Conservation (phyloP, 352 stramenopile genomes). For the Plasmopara viticola region DNA sequence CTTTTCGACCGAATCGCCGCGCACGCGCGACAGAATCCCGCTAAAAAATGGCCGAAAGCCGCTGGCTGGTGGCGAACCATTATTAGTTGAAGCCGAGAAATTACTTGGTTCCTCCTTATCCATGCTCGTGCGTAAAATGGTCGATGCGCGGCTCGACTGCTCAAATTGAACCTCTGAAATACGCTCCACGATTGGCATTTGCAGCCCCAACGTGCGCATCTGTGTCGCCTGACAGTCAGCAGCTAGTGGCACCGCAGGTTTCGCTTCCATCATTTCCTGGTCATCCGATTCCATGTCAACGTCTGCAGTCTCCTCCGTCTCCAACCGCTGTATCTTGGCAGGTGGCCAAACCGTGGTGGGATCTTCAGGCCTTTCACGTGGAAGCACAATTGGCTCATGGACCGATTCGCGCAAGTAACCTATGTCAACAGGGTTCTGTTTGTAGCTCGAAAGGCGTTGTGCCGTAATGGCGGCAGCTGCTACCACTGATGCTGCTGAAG, state of each 20-base stretch:
- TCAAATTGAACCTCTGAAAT: conserved; percentile 28
- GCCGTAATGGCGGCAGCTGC: conserved; percentile 29
- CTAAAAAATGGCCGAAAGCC: conserved; percentile 35
- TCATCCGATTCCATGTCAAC: conserved; percentile 34
- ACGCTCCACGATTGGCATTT: conserved; percentile 25
- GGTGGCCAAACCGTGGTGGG: conserved; percentile 19
- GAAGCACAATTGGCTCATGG: conserved; percentile 6
- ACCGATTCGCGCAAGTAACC: conserved; percentile 60
- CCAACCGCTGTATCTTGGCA: conserved; percentile 26
- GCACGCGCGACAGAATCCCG: conserved; percentile 34
- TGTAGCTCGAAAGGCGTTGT: conserved; percentile 57
- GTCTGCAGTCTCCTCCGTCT: conserved; percentile 26
- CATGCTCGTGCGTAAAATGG: conserved; percentile 15
- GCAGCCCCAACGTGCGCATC: conserved; percentile 8
- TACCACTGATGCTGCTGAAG: conserved; percentile 31
- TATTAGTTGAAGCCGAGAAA: background rate
- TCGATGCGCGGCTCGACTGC: conserved; percentile 24
- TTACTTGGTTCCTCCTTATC: conserved; percentile 17
- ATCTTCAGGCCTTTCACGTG: conserved; percentile 22
- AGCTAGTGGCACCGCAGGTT: conserved; percentile 16
- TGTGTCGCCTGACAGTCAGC: conserved; percentile 6
- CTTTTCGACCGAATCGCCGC: conserved; percentile 32
- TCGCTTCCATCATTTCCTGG: conserved; percentile 21
- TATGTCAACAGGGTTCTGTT: conserved; percentile 62
- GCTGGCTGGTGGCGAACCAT: background rate